Base-by-base conservation (phyloP, 257 asterid genomes). In the Rauvolfia tetraphylla region DNA sequence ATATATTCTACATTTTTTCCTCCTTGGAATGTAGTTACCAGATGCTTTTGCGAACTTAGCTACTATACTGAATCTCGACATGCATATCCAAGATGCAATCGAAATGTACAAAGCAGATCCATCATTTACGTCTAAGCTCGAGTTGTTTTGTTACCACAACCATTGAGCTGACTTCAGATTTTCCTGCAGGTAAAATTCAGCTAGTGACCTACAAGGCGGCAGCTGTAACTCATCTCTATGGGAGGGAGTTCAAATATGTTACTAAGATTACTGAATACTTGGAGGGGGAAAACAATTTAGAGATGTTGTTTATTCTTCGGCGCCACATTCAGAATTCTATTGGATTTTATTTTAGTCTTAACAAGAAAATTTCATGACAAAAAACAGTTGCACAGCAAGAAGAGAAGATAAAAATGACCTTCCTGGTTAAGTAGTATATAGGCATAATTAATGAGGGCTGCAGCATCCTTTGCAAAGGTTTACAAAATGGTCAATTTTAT, bases 191-290 rank as follows among this genome's bases (percentile, higher is more conserved):
- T 59, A 95, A 95, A 73, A 44, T 85, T 84, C 84, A 84, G 87
- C 86, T 84, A 25, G 49, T 88, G 78, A 85, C 93, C 8, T 83
- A 79, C 82, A 95, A 95, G 84, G 99, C 98, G 38, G 93, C 97
- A 33, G 85, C 81, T 5, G 97, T 96, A 56, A 82, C 89, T 8
- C 86, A 91, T 83, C 85, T 95, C 0, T 92, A 92, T 33, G 98
- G 99, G n/a, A 84, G 83, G 17, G 90, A 82, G 46, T 83, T 86
- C 41, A 72, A 49, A 41, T 92, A 90, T 74, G 93, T 90, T 5
- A 76, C 72, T 76, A 85, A 84, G 75, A 86, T 79, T n/a, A 82
- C 68, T 2, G 89, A 86, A 76, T 71, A 75, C 68, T 65, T 90
- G 22, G 89, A 83, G 77, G 79, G 72, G 78, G 88, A 73, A 79